Evolutionary conservation across 2,329 filamentous ascomycete genomes (phyloP).

Genomic region (Fusarium albosuccineum): DNA sequence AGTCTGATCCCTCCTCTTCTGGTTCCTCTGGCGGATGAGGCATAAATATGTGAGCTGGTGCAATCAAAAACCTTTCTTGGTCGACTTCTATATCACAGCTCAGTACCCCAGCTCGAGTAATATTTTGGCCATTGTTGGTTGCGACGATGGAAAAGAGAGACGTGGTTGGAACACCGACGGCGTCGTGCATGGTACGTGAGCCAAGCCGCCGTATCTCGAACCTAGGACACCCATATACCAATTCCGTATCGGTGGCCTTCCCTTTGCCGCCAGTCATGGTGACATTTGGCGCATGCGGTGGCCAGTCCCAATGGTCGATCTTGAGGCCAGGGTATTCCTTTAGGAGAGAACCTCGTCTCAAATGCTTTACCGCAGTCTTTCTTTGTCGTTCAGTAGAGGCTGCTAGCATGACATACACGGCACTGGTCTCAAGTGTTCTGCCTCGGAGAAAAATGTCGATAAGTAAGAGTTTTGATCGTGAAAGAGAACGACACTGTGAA

Average conservation of each 20-base stretch:
- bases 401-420: not conserved
- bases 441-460: not conserved
- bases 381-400: not conserved
- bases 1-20: not conserved
- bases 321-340: not conserved
- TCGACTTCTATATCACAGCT: not conserved
- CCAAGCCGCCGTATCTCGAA: not conserved
- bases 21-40: not conserved
- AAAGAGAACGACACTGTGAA: not conserved
- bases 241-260: not conserved
- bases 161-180: not conserved
- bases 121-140: not conserved
- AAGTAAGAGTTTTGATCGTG: not conserved
- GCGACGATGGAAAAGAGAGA: not conserved
- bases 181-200: not conserved
- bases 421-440: not conserved
- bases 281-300: not conserved
- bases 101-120: not conserved
- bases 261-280: not conserved
- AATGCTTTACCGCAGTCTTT: not conserved
- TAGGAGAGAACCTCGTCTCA: not conserved
- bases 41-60: constrained; percentile 16
- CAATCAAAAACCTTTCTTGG: not conserved
- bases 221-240: not conserved
- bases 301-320: constrained; percentile 2